Percentiles rank a stretch among this genome's conserved stretches.
These are phyloP conservation scores for Kodamaea sagamina DNA, from an alignment of 805 yeast genomes.

Conservation along the genomic window DNA sequence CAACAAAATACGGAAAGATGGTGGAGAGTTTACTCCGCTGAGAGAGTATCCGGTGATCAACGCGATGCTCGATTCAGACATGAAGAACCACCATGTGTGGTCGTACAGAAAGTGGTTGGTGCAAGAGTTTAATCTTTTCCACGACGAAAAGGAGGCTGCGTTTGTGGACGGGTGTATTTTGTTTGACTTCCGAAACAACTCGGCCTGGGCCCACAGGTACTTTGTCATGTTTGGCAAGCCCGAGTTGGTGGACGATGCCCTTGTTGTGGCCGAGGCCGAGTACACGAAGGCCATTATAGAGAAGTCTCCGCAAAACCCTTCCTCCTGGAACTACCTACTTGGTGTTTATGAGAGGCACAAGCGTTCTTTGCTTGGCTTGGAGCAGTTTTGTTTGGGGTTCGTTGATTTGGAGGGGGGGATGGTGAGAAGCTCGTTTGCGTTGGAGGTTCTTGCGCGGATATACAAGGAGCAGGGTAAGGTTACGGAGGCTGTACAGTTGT, in stretches of 20 bases:
- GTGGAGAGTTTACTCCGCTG: slow-evolving; percentile 35
- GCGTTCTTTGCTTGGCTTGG: slow-evolving; percentile 37
- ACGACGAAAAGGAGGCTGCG: slow-evolving; percentile 47
- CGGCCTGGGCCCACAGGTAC: slow-evolving; percentile 90
- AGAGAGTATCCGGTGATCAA: slow-evolving; percentile 68
- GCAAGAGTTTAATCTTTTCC: slow-evolving; percentile 50
- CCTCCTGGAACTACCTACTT: slow-evolving; percentile 80
- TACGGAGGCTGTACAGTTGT: slow-evolving; percentile 44
- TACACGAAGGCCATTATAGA: slow-evolving; percentile 53
- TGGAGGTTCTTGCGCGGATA: slow-evolving; percentile 61
- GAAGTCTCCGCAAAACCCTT: slow-evolving; percentile 75
- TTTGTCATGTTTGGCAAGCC: slow-evolving; percentile 46
- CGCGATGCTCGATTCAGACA: slow-evolving; percentile 72
- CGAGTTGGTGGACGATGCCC: slow-evolving; percentile 17
- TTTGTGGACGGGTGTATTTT: slow-evolving; percentile 52
- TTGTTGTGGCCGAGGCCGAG: slow-evolving; percentile 50
- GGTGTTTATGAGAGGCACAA: slow-evolving; percentile 49
- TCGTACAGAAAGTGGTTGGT: slow-evolving; percentile 86
- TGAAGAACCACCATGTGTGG: slow-evolving; percentile 97
- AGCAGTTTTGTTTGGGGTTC: slow-evolving; percentile 47
- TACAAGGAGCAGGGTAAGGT: slow-evolving; percentile 32
- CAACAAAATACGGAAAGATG: slow-evolving; percentile 29
- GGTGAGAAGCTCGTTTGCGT: slow-evolving; percentile 57
- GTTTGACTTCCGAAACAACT: slow-evolving; percentile 79
- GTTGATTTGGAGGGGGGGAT: slow-evolving; percentile 30